Conservation (phyloP, 2,329 filamentous ascomycete species). For the Xylariaceae sp. region DNA sequence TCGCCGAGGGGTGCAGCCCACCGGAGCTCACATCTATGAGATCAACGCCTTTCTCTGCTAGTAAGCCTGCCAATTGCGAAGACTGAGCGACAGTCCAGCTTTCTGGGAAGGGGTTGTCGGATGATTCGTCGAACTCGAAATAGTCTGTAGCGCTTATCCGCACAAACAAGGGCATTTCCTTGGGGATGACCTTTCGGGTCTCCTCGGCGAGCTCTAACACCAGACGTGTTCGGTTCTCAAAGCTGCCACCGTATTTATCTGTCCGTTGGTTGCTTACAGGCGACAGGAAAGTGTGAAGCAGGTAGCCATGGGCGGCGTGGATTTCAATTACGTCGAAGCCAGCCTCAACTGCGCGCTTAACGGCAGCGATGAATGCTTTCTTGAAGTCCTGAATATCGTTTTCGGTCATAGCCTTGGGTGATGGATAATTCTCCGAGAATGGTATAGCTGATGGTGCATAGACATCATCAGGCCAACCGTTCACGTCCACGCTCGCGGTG, state of each 20-base stretch:
- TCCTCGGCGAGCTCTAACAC: constrained; percentile 63
- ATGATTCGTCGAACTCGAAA: constrained; percentile 59
- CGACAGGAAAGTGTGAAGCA: constrained; percentile 66
- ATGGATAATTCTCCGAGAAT: constrained; percentile 51
- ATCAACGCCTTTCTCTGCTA: constrained; percentile 63
- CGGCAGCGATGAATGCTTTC: constrained; percentile 32
- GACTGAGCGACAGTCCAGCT: constrained; percentile 63
- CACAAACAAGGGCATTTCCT: constrained; percentile 64
- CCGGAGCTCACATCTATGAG: constrained; percentile 65
- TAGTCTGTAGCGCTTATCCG: constrained; percentile 65
- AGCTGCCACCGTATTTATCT: constrained; percentile 64
- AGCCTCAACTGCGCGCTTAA: constrained; percentile 36
- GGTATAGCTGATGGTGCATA: constrained; percentile 54
- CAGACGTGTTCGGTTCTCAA: constrained; percentile 68
- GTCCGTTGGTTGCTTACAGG: constrained; percentile 67
- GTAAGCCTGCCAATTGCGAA: constrained; percentile 51
- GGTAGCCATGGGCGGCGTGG: constrained; percentile 76
- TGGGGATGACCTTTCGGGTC: constrained; percentile 57
- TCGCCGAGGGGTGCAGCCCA: constrained; percentile 48
- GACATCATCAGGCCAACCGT: constrained; percentile 37
- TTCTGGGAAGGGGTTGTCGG: constrained; percentile 38
- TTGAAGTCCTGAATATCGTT: constrained; percentile 35
- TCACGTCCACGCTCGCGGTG: constrained; percentile 27
- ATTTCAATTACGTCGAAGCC: constrained; percentile 66
- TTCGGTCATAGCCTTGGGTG: constrained; percentile 54